Base-by-base conservation (phyloP, 1,284 basidiomycete genomes). In the Rhodotorula sp. region DNA sequence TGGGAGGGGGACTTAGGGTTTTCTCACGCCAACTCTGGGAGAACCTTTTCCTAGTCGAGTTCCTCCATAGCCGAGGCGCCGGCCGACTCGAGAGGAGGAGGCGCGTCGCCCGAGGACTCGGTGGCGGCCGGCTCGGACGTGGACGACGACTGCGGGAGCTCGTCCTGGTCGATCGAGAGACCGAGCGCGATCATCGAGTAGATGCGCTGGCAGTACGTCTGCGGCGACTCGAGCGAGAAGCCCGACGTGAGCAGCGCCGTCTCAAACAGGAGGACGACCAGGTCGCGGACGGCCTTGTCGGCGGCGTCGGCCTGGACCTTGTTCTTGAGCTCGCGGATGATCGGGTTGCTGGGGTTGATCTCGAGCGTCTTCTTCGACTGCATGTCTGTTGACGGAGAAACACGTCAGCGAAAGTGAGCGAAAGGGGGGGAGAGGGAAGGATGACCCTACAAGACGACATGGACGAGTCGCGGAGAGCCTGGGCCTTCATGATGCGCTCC, bases 401-500 rank as follows among this genome's bases (percentile, higher is more conserved):
- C 6, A 4, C 6, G 46, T 7, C 26, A 24, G n/a, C 30, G 48
- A 37, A 0, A 24, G 15, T 10, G n/a, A 15, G 24, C 8, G 20
- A 7, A 33, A 3, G n/a, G 26, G 33, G 4, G 20, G 6, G 26
- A 24, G 24, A 29, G 12, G 12, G 30, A 44, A 26, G 14, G 46
- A 8, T 6, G 14, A 20, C 59, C 68, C 37, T 20, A 69, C 67
- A 98, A 60, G 93, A 95, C 45, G 94, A 97, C 95, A 99, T 97
- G 73, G 92, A 95, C 33, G 95, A 94, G 82, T 99, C 95, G 78
- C 95, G 92, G 71, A 98, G 90, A 60, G 95, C 95, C 84, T 99
- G 96, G 24, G 95, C 95, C 85, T 97, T 97, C 96, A 99, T 99
- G 86, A 99, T 97, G 82, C 95, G 91, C 84, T 97, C 93, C 87